A percentile compares a stretch with the other conserved stretches of the same genome.
Evolutionary conservation across 2,329 filamentous ascomycete species (phyloP).

Genomic region (Aureobasidium subglaciale): DNA sequence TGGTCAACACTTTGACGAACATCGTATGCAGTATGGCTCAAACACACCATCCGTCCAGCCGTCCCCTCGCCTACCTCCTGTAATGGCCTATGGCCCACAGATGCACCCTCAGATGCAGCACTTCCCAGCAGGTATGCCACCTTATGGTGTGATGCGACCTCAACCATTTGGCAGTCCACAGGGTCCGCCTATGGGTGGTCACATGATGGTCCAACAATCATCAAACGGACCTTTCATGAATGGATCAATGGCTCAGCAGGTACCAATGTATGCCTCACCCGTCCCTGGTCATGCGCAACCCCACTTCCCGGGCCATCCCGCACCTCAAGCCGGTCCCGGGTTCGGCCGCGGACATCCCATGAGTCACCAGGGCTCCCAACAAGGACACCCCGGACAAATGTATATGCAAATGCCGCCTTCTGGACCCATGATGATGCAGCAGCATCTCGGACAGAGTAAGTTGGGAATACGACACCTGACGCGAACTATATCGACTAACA

Average conservation of each 20-base stretch:
- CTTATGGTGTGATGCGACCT: conserved; percentile 61
- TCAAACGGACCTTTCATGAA: conserved; percentile 63
- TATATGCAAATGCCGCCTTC: conserved; percentile 69
- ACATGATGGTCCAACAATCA: conserved; percentile 75
- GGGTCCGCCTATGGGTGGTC: conserved; percentile 59
- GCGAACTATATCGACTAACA: not conserved
- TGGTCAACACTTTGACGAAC: conserved; percentile 69
- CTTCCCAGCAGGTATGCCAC: conserved; percentile 66
- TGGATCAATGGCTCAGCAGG: conserved; percentile 61
- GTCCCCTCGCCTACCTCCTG: conserved; percentile 66
- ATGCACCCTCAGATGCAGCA: conserved; percentile 42
- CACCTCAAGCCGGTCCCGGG: conserved; percentile 44
- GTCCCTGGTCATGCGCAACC: conserved; percentile 59
- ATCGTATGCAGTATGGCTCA: conserved; percentile 80
- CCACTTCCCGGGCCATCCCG: conserved; percentile 43
- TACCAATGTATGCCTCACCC: conserved; percentile 72
- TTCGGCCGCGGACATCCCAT: conserved; percentile 86
- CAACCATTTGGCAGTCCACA: conserved; percentile 68
- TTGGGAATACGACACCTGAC: not conserved
- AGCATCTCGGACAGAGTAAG: conserved; percentile 17
- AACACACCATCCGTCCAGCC: conserved; percentile 67
- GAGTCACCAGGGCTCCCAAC: conserved; percentile 89
- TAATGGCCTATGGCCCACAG: conserved; percentile 47
- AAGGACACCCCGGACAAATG: conserved; percentile 64
- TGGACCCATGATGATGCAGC: conserved; percentile 29